Conservation (phyloP, 208 protist species). For the Leishmania braziliensis region DNA sequence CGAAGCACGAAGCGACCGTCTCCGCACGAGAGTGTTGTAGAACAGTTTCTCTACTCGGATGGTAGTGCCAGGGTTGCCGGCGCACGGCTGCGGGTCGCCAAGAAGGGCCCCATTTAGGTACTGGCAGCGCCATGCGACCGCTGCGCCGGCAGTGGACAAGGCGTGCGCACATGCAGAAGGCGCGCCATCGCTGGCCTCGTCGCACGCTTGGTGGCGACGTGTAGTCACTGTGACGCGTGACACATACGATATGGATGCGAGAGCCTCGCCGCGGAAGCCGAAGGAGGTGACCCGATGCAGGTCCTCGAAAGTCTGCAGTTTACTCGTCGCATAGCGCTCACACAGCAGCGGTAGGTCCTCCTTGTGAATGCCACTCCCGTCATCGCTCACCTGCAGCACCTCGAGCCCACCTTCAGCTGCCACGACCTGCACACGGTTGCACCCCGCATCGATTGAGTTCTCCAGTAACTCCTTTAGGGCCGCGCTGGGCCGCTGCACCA, state of each 20-base stretch:
- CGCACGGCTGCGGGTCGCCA: constrained; percentile 63
- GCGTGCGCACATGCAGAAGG: not conserved
- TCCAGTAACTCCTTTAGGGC: constrained; percentile 99
- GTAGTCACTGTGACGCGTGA: constrained; percentile 77
- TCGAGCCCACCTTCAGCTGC: constrained; percentile 95
- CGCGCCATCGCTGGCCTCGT: not conserved
- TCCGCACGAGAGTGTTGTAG: constrained; percentile 81
- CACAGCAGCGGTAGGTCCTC: constrained; percentile 97
- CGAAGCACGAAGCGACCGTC: constrained; percentile 65
- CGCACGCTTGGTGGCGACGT: constrained; percentile 27
- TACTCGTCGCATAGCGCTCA: constrained; percentile 97
- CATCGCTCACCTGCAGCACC: constrained; percentile 97
- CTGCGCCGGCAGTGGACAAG: not conserved
- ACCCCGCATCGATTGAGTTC: constrained; percentile 97
- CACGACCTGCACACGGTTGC: constrained; percentile 88
- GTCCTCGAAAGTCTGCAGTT: constrained; percentile 90
- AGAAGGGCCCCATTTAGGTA: constrained; percentile 95
- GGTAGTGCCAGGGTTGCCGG: constrained; percentile 85
- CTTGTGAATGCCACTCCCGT: constrained; percentile 95
- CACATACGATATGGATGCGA: constrained; percentile 88
- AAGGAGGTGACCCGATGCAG: constrained; percentile 86
- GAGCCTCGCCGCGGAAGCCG: constrained; percentile 93
- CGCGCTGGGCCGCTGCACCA: constrained; percentile 97
- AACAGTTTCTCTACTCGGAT: constrained; percentile 92
- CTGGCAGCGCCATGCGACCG: constrained; percentile 54